Evolutionary conservation across 129 eudicot genomes (phyloP), one percentile per base, ranked within the genome.

Genomic region (Escallonia rubra): DNA sequence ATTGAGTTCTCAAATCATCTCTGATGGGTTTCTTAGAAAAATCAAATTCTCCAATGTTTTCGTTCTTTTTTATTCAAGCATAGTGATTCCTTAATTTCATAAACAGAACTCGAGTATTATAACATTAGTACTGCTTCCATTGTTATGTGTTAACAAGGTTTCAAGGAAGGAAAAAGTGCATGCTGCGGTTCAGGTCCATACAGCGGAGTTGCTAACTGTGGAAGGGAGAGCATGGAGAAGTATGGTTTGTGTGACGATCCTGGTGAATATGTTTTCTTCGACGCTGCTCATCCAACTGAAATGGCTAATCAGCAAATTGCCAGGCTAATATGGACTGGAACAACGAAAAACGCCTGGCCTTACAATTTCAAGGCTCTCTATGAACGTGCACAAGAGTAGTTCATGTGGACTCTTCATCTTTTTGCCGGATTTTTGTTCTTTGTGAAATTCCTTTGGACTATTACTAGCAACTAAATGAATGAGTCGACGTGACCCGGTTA

Each of bases 181-280:
- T 82, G 87, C 51, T 82, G 84, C 59, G 88, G 88, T 5, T 62
- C 76, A n/a, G 84, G 88, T 23, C 59, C 71, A 7, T 79, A 51
- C 48, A 38, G 80, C 55, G 84, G 84, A 60, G 48, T 57, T 8
- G 54, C 47, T 13, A 83, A 79, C 43, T 79, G 88, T 58, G 79
- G 75, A 51, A 72, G 80, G 41, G 75, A 61, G 59, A 74, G 79
- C 54, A 47, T 61, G 11, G 47, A 51, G 49, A 73, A 72, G 42
- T 83, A 66, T 52, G 41, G 75, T 52, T 14, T 79, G 13, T 82
- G 87, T 66, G 51, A 66, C 3, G 58, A 78, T 61, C 69, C 71
- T 4, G 63, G 10, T 9, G 73, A 74, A 0, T 54, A 74, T 44
- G 16, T 82, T 4, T 78, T 73, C 45, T 82, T 74, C 4, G 87